Percentiles rank a stretch among this genome's conserved stretches.
These are phyloP conservation scores for Phoma sp. DNA, from an alignment of 2,329 filamentous ascomycete genomes.

Conservation along the genomic window DNA sequence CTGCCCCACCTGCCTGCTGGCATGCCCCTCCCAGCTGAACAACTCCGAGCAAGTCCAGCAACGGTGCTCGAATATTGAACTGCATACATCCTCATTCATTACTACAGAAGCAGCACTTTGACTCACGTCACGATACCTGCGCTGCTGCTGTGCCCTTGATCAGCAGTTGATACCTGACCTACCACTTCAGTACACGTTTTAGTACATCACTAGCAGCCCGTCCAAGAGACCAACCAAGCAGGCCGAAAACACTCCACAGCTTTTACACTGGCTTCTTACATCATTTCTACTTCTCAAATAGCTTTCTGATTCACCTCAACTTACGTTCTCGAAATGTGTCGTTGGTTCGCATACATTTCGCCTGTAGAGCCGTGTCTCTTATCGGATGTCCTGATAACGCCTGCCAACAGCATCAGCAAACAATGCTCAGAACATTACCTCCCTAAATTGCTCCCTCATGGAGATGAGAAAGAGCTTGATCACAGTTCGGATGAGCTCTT, in stretches of 20 bases:
- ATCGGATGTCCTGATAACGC: constrained; percentile 60
- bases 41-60: neutral
- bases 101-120: neutral
- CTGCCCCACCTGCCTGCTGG: neutral
- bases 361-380: constrained; percentile 60
- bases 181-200: neutral
- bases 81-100: neutral
- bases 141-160: neutral
- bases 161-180: neutral
- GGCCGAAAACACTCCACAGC: neutral
- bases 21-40: neutral
- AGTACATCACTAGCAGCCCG: neutral
- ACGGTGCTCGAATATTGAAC: neutral
- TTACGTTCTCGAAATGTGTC: constrained; percentile 43
- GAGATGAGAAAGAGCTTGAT: constrained; percentile 48
- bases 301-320: too few relatives aligned
- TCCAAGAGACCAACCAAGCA: neutral
- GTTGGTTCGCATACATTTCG: constrained; percentile 64
- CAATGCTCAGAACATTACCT: constrained; percentile 59
- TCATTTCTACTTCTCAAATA: too few relatives aligned
- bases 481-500: constrained; percentile 52
- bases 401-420: constrained; percentile 45
- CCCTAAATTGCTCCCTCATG: constrained; percentile 58
- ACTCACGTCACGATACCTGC: neutral
- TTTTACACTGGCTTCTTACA: too few relatives aligned